A percentile compares a stretch with the other conserved stretches of the same genome.
Conservation (phyloP, 208 protist genomes). For the Trypanosoma lewisi region DNA sequence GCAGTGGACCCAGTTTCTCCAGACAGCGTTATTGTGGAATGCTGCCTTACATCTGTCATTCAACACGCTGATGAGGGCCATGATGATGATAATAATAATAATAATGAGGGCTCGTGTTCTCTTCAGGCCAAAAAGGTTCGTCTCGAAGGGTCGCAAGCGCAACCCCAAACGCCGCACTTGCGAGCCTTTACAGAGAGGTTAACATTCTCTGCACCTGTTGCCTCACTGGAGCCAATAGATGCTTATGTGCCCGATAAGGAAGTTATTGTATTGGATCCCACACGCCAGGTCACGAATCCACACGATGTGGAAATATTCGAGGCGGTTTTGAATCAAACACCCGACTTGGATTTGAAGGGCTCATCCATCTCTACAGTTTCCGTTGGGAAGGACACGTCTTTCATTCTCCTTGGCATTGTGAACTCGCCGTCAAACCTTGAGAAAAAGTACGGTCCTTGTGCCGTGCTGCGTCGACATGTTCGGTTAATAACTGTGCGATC, state of each 20-base stretch:
- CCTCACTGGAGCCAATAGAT: constrained; percentile 56
- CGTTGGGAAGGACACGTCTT: constrained; percentile 57
- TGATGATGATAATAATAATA: neutral
- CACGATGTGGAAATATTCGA: constrained; percentile 56
- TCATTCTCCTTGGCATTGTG: constrained; percentile 60
- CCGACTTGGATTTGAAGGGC: constrained; percentile 7
- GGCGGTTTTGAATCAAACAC: constrained; percentile 21
- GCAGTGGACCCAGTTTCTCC: constrained; percentile 52
- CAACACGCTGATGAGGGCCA: constrained; percentile 4
- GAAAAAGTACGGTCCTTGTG: constrained; percentile 25
- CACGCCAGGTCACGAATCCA: constrained; percentile 59
- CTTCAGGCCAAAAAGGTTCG: constrained; percentile 8
- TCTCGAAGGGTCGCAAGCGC: neutral
- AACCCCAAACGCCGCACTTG: constrained; percentile 12
- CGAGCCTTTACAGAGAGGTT: constrained; percentile 23
- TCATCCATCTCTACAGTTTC: constrained; percentile 39
- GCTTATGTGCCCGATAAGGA: constrained; percentile 50
- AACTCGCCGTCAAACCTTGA: constrained; percentile 57
- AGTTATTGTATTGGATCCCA: constrained; percentile 56
- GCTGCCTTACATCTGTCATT: constrained; percentile 12
- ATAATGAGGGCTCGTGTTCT: neutral
- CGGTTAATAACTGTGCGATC: constrained; percentile 16
- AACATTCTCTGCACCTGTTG: constrained; percentile 44
- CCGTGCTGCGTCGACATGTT: constrained; percentile 20
- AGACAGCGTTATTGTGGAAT: constrained; percentile 57